These are phyloP conservation scores for Castanospermum australe DNA, from an alignment of 306 rosid species.

Conservation along the genomic window DNA sequence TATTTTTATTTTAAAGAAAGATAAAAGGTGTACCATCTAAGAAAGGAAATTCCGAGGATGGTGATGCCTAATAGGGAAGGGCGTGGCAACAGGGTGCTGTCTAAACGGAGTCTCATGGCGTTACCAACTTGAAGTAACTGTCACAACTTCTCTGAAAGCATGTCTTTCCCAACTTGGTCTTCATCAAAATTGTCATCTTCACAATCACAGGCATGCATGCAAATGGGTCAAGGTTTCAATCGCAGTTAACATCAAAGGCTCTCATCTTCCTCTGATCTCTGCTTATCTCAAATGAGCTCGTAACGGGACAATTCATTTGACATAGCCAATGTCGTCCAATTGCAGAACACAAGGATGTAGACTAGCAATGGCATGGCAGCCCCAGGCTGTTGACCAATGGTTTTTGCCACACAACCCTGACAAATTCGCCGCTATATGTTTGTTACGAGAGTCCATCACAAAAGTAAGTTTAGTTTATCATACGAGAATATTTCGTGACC, in stretches of 20 bases:
- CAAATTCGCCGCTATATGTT: conserved; percentile 36
- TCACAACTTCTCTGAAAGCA: background rate
- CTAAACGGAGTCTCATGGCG: background rate
- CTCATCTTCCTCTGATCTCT: background rate
- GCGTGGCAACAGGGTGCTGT: background rate
- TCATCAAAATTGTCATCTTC: conserved; percentile 18
- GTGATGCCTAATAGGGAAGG: background rate
- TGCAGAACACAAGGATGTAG: conserved; percentile 29
- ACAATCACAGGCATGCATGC: background rate
- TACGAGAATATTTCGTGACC: too few species aligned
- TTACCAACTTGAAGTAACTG: conserved; percentile 8
- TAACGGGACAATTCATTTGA: conserved; percentile 24
- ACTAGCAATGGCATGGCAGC: conserved; percentile 7
- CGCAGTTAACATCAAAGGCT: background rate
- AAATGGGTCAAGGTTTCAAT: conserved; percentile 4
- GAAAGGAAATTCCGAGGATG: background rate
- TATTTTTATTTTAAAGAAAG: too few species aligned
- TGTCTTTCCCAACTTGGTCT: background rate
- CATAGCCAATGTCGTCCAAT: conserved; percentile 22
- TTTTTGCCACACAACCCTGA: conserved; percentile 6
- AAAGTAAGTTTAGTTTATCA: too few species aligned
- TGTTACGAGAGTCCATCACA: too few species aligned
- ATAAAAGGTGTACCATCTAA: too few species aligned
- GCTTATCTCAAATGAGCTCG: background rate
- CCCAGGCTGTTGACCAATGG: conserved; percentile 17